These are phyloP conservation scores for Golubevia sp. DNA, from an alignment of 1,284 basidiomycete species.

Conservation along the genomic window DNA sequence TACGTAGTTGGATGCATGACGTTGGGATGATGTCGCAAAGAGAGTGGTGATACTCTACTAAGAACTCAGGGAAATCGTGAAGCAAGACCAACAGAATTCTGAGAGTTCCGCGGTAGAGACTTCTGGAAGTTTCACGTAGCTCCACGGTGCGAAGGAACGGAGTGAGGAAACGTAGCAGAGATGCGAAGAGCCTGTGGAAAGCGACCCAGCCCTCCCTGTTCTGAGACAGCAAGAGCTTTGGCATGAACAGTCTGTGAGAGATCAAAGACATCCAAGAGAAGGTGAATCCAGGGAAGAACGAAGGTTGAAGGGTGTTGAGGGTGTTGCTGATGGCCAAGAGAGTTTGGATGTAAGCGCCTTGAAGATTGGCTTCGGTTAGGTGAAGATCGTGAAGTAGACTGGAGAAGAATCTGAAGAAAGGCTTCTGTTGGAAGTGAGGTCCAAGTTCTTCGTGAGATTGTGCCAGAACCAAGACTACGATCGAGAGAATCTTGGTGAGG, in stretches of 20 bases:
- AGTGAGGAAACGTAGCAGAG: conserved; percentile 88
- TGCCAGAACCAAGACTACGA: conserved; percentile 92
- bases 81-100: conserved; percentile 89
- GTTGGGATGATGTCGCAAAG: conserved; percentile 90
- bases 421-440: conserved; percentile 89
- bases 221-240: conserved; percentile 82
- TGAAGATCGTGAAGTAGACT: conserved; percentile 91
- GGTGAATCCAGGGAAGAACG: conserved; percentile 95
- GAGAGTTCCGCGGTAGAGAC: conserved; percentile 89
- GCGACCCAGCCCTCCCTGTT: conserved; percentile 91
- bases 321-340: conserved; percentile 87
- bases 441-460: conserved; percentile 94
- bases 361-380: conserved; percentile 79
- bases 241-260: conserved; percentile 96
- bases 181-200: conserved; percentile 90
- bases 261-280: conserved; percentile 98
- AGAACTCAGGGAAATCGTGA: conserved; percentile 98
- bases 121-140: conserved; percentile 79
- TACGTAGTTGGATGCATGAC: conserved; percentile 92
- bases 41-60: conserved; percentile 94
- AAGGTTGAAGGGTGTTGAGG: conserved; percentile 92
- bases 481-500: conserved; percentile 94
- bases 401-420: conserved; percentile 98
- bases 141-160: conserved; percentile 86
- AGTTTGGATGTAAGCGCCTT: conserved; percentile 82